Base-by-base conservation (phyloP, 768 basidiomycete genomes). In the Kwoniella shandongensis region DNA sequence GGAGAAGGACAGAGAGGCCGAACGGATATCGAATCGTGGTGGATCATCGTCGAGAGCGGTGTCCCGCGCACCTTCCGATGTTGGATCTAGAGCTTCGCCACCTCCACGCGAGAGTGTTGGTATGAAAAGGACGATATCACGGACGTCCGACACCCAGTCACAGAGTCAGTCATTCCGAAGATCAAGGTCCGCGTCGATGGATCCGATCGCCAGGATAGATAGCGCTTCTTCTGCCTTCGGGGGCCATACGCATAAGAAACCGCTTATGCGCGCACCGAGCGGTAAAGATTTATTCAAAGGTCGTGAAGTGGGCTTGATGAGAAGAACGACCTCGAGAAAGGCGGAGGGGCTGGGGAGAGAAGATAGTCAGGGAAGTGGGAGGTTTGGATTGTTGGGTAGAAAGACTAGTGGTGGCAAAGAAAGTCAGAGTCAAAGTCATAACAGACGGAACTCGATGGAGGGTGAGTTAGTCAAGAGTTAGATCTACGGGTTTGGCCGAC, bases 281-380 rank as follows among this genome's bases (percentile, higher is more conserved):
- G 65, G 69, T 22, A 71, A 66, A 39, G 65, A 69, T 36, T 46
- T 76, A 35, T 76, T 76, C 63, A 67, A 70, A 46, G 67, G 70
- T 25, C 38, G 74, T 32, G 65, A 76, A 54, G 72, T 76, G 3
- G 69, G 69, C 22, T 53, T 75, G 35, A 61, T 66, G 36, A 27
- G 69, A n/a, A 18, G 74, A 40, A 69, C 66, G 0, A 46, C 51
- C 15, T 76, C 74, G 7, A 56, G 18, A 36, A 22, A 46, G 22
- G 51, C 60, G 7, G 11, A 10, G n/a, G 39, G 51, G 4, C 27
- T 48, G 30, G 38, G 45, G 6, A 47, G 44, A 22, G 44, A 35
- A 22, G 50, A 62, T 4, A 57, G 51, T 35, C 53, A 54, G 39
- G 27, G 25, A 18, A 48, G 41, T 41, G 22, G 50, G 36, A 27